Evolutionary conservation across 2,329 filamentous ascomycete genomes (phyloP), one percentile per base, ranked within the genome.

Genomic region (Bipolaris zeicola): DNA sequence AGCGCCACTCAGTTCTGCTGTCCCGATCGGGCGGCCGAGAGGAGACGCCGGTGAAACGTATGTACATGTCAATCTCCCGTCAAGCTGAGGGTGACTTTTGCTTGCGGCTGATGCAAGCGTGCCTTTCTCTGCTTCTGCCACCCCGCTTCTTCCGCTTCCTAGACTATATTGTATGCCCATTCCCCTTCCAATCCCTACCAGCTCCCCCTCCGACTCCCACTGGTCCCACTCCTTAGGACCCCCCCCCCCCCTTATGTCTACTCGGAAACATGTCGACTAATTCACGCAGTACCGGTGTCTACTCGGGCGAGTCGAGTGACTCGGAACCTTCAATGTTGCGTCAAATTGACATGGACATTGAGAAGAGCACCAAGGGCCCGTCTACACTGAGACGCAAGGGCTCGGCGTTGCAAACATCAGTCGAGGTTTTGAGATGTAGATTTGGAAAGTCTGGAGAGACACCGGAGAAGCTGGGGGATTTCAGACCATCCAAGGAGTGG

Each of bases 401-500:
- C 24, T 66, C 70, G 5, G 71, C 66, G 48, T 51, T 75, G 6
- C 69, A 73, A 28, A 71, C 65, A 5, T 63, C 69, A 13, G 59
- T 75, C 24, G 69, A 75, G 39, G 67, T 75, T 2, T 47, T 74
- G 42, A 68, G 53, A 46, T 74, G 70, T 50, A 68, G 65, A 38
- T 57, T 73, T 31, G 70, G 61, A n/a, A 72, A 62, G 37, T 59
- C 65, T 24, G 57, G 55, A 26, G 54, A 60, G 10, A 39, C 34
- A 16, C 41, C 50, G 6, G 41, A 60, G 14, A 50, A 42, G 3
- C 44, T 54, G 20, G 52, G 50, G 5, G 59, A 52, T 0, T 55
- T 68, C 13, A 50, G 24, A 3, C 69, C 71, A 13, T 63, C 63
- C 31, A 71, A 72, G 47, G 50, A 65, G 22, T 75, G 71, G 70